A percentile compares a stretch with the other conserved stretches of the same genome.
phyloP scores from a whole-genome alignment of 177 flowering plant genomes.

The Vitis hybrid region DNA sequence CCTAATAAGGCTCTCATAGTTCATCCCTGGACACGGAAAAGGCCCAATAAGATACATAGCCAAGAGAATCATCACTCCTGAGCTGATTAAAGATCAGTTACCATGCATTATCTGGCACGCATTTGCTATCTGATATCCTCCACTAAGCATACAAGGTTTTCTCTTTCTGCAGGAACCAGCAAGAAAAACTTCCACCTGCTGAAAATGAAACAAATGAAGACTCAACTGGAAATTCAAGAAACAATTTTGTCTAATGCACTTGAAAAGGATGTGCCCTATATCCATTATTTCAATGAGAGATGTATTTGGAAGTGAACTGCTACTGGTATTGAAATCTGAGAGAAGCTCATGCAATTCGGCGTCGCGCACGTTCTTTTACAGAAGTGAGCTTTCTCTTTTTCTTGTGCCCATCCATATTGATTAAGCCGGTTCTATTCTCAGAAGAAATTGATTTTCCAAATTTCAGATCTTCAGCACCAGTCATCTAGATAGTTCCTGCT shows the following conservation, averaged over 20 bases:
- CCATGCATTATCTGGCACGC: neutral
- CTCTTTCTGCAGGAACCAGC: neutral
- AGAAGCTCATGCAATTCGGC: conserved; percentile 14
- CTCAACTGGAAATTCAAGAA: neutral
- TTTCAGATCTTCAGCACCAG: conserved; percentile 47
- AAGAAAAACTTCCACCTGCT: conserved; percentile 1
- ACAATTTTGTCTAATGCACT: neutral
- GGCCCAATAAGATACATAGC: neutral
- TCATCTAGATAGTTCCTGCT: no score
- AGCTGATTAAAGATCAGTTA: neutral
- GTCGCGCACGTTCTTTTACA: conserved; percentile 13
- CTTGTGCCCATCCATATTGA: conserved; percentile 32
- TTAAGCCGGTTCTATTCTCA: conserved; percentile 13
- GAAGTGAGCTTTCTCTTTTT: conserved; percentile 36
- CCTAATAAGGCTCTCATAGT: neutral
- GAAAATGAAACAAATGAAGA: neutral
- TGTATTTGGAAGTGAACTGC: no score
- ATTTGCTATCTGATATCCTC: no score
- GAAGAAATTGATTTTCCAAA: conserved; percentile 13
- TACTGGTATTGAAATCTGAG: conserved; percentile 5
- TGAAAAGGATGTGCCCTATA: neutral
- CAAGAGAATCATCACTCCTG: neutral
- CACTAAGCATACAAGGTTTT: neutral
- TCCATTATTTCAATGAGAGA: neutral
- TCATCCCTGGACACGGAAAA: neutral